Evolutionary conservation across 2,329 filamentous ascomycete species (phyloP), one percentile per base, ranked within the genome.

Genomic region (Emmonsia crescens): DNA sequence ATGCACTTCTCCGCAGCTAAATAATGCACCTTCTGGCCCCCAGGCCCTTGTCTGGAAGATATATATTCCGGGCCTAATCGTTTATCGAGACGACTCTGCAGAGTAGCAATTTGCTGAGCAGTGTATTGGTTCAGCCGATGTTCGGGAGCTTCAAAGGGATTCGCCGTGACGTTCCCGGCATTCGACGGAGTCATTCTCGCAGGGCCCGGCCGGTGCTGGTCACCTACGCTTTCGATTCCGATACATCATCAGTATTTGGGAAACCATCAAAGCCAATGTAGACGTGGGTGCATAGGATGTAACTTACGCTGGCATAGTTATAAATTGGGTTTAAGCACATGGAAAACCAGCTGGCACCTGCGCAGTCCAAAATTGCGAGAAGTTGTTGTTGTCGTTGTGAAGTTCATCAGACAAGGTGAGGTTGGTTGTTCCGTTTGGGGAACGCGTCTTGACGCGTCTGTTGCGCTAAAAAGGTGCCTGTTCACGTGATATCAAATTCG

Each of bases 1-100:
- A 99, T 99, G 71, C 89, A 92, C 78, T 99, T 99, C 72, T 97
- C 93, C 1, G 91, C 92, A n/a, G 91, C 86, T 59, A 99, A 82
- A 75, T 99, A 99, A 73, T 96, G 91, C 21, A 99, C 89, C 72
- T 89, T 93, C 66, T 87, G 84, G 57, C 92, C 92, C 10, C 87
- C 88, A 14, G 91, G 88, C 2, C 94, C 94, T 16, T 88, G 81
- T 70, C 94, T 83, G 49, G 90, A 85, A 1, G 93, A 97, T 62
- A 99, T 89, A 74, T 95, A 99, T 76, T 99, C 95, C 0, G 94
- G 94, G 0, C 94, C 94, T 12, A 99, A 84, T 72, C 96, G 92
- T 72, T 92, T 95, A 72, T 97, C 89, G 36, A 99, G 84, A 38
- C 90, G 86, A 66, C 85, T 85, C 71, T 96, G 89, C 16, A 99